Base-by-base conservation (phyloP, 2,329 filamentous ascomycete species). In the Fusarium chuoi region DNA sequence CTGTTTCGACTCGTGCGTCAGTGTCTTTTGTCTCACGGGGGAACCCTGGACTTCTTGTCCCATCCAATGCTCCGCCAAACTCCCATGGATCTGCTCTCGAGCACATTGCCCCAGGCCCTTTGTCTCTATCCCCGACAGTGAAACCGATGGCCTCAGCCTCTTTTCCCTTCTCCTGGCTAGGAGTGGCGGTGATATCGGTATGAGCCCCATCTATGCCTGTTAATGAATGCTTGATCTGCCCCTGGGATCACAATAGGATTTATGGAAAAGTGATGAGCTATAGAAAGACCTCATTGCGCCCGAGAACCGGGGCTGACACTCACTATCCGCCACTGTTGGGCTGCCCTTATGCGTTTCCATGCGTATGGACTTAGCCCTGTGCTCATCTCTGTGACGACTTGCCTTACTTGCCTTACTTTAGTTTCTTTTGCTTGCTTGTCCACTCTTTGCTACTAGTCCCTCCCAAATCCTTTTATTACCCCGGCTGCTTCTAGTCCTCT, bases 241-340 rank as follows among this genome's bases (percentile, higher is more conserved):
- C 62, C 67, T 57, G 56, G 71, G 71, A 62, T 71, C 58, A 62
- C 33, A 45, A 58, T 64, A 28, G 26, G 28, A 62, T 52, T 33
- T 33, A 51, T 51, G 17, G 41, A 54, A 52, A 46, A 51, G 51
- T 38, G 28, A 65, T 68, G 60, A 72, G 67, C 71, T 74, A 74
- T 74, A 68, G 66, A 74, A 74, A 74, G 67, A 60, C 42, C 72
- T 74, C 62, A 52, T 59, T 62, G 58, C 46, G 62, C 71, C 67
- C 67, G 39, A 68, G 51, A 64, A 58, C 63, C 44, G 69, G 69
- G 69, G 57, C 70, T 70, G 56, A 61, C 51, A 68, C 36, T 72
- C 48, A 68, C 28, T 73, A 62, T 57, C 59, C 69, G 51, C 61
- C 59, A 72, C 59, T 52, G 41, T 52, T 44, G 51, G 67, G 63